Percentiles rank a stretch among this genome's conserved stretches.
Evolutionary conservation across 352 stramenopile genomes (phyloP).

Genomic region (Pythium folliculosum): DNA sequence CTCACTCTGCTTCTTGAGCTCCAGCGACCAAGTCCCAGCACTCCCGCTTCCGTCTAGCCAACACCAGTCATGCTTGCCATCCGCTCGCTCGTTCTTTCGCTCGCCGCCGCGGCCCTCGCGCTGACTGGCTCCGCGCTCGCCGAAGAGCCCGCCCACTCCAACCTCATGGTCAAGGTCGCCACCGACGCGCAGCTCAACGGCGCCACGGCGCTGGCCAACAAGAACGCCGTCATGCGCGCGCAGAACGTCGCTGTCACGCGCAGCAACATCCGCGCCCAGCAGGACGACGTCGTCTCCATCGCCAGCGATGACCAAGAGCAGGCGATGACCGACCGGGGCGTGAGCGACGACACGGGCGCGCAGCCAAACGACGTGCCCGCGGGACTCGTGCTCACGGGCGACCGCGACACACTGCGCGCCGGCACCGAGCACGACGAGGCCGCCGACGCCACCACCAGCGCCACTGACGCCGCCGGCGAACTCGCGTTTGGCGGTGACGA

Average conservation of each 20-base stretch:
- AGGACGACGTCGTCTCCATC: neutral
- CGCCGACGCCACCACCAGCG: neutral
- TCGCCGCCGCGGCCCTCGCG: constrained; percentile 12
- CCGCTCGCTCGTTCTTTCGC: constrained; percentile 15
- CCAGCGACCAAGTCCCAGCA: neutral
- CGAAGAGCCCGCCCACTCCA: neutral
- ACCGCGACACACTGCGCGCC: neutral
- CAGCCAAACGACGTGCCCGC: constrained; percentile 1
- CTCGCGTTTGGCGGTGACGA: neutral
- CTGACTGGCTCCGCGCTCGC: neutral
- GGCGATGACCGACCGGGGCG: neutral
- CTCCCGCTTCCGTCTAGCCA: neutral
- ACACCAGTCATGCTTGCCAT: constrained; percentile 7
- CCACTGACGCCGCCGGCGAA: neutral
- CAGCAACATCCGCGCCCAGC: constrained; percentile 23
- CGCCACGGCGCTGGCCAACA: constrained; percentile 1
- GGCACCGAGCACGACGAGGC: constrained; percentile 10
- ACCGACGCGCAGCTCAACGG: neutral
- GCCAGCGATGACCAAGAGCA: neutral
- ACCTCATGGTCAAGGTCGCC: neutral
- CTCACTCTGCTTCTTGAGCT: constrained; percentile 8
- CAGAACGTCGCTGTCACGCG: constrained; percentile 24
- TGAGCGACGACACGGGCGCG: too few species aligned
- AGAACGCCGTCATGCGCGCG: neutral
- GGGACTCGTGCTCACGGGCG: constrained; percentile 9